Evolutionary conservation across 768 basidiomycete genomes (phyloP).

Genomic region (Lactifluus volemus): DNA sequence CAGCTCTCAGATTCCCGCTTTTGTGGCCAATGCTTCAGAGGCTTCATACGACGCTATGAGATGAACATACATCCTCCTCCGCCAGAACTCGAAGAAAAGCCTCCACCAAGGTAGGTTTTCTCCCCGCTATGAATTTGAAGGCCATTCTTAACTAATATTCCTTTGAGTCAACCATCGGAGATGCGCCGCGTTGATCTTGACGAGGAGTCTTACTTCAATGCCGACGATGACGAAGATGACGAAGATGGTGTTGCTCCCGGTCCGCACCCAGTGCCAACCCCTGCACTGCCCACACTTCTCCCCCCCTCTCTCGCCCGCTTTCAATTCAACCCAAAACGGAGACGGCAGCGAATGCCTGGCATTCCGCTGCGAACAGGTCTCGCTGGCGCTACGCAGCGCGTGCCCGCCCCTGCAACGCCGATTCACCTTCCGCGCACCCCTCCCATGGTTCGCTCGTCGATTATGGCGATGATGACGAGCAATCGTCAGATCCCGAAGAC

Average conservation of each 20-base stretch:
- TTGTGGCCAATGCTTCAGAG: conserved; percentile 57
- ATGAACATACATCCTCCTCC: conserved; percentile 80
- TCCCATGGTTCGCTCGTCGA: conserved; percentile 59
- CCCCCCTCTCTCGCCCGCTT: conserved; percentile 21
- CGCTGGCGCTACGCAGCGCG: conserved; percentile 38
- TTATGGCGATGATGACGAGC: conserved; percentile 71
- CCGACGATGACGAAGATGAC: conserved; percentile 69
- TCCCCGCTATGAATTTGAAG: not conserved
- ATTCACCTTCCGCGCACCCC: conserved; percentile 38
- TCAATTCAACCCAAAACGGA: conserved; percentile 23
- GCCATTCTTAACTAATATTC: not conserved
- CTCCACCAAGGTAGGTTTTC: conserved; percentile 28
- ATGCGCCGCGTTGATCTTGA: conserved; percentile 55
- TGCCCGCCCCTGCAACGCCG: conserved; percentile 18
- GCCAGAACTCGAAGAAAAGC: conserved; percentile 42
- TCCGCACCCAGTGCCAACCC: conserved; percentile 8
- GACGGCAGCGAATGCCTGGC: conserved; percentile 34
- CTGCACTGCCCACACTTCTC: conserved; percentile 18
- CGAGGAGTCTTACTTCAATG: conserved; percentile 93
- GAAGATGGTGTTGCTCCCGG: conserved; percentile 28
- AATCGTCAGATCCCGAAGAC: conserved; percentile 41
- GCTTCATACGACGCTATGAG: conserved; percentile 77
- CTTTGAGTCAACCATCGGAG: conserved; percentile 14
- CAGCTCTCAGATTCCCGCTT: conserved; percentile 52
- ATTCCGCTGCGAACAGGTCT: conserved; percentile 23